These are phyloP conservation scores for Brassica incana DNA, from an alignment of 345 rosid genomes.

Conservation along the genomic window DNA sequence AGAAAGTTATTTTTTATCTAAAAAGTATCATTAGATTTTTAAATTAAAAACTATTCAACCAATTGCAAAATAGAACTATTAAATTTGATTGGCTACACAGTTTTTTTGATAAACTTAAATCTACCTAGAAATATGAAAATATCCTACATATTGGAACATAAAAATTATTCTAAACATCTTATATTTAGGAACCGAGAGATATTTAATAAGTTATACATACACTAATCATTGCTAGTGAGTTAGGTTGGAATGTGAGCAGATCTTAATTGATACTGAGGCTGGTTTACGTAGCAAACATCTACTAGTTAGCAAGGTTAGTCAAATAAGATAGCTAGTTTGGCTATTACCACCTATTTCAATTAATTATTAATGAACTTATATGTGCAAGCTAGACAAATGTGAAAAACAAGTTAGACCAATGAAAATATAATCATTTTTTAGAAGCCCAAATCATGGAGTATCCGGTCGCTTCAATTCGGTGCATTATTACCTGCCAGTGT, in stretches of 20 bases:
- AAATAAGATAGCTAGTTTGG: slow-evolving; percentile 8
- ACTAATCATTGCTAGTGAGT: not conserved
- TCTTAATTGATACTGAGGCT: not conserved
- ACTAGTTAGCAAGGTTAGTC: not conserved
- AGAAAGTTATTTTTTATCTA: no score
- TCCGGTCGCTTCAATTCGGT: not conserved
- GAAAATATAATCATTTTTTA: not conserved
- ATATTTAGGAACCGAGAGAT: no score
- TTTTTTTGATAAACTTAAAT: no score
- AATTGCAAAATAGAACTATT: no score
- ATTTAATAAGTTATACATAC: not conserved
- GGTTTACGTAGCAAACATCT: not conserved
- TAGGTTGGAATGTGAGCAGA: not conserved
- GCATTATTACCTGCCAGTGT: not conserved
- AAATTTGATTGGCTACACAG: no score
- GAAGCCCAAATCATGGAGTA: not conserved
- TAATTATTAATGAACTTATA: not conserved
- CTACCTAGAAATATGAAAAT: no score
- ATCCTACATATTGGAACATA: no score
- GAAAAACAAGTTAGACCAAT: not conserved
- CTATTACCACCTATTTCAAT: not conserved
- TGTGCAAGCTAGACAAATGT: not conserved
- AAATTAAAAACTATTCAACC: no score
- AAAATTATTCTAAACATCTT: no score
- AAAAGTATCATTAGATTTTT: no score